Conservation (phyloP, 352 stramenopile species). For the Globisporangium sylvaticum region DNA sequence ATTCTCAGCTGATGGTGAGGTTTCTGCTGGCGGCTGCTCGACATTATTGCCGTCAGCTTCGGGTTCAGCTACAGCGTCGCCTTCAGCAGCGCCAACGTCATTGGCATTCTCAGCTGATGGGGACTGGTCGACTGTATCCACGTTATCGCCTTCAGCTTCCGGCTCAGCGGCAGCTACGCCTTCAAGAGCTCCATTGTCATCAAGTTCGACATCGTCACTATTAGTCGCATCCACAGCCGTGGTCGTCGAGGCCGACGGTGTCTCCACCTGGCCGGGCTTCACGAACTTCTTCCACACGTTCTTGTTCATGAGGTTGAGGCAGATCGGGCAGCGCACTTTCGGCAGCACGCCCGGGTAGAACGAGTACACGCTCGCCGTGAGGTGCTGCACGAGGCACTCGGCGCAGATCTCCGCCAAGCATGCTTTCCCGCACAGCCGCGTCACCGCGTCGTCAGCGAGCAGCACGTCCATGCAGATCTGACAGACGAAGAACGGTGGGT, state of each 20-base stretch:
- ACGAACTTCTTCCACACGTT: slow-evolving; percentile 41
- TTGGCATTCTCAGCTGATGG: too few species aligned
- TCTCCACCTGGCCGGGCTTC: slow-evolving; percentile 7
- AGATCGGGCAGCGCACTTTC: slow-evolving; percentile 68
- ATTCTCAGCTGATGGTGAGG: too few species aligned
- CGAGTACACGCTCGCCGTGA: slow-evolving; percentile 49
- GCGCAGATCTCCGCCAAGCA: slow-evolving; percentile 42
- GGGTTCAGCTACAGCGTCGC: too few species aligned
- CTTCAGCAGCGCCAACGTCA: too few species aligned
- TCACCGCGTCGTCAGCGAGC: slow-evolving; percentile 27
- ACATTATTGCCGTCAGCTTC: too few species aligned
- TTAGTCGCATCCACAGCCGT: not conserved
- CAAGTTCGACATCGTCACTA: not conserved
- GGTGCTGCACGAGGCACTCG: slow-evolving; percentile 45
- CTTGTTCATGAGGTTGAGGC: slow-evolving; percentile 48
- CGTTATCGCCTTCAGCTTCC: too few species aligned
- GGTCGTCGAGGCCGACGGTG: not conserved
- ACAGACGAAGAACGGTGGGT: slow-evolving; percentile 33
- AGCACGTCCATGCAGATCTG: slow-evolving; percentile 64
- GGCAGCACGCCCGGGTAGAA: slow-evolving; percentile 57
- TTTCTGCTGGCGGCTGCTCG: too few species aligned
- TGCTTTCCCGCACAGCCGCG: slow-evolving; percentile 31
- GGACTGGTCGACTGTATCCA: too few species aligned
- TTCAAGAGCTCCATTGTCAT: too few species aligned
- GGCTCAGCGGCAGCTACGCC: too few species aligned